These are phyloP conservation scores for Aspergillus avenaceus DNA, from an alignment of 495 filamentous ascomycete genomes.

Conservation along the genomic window DNA sequence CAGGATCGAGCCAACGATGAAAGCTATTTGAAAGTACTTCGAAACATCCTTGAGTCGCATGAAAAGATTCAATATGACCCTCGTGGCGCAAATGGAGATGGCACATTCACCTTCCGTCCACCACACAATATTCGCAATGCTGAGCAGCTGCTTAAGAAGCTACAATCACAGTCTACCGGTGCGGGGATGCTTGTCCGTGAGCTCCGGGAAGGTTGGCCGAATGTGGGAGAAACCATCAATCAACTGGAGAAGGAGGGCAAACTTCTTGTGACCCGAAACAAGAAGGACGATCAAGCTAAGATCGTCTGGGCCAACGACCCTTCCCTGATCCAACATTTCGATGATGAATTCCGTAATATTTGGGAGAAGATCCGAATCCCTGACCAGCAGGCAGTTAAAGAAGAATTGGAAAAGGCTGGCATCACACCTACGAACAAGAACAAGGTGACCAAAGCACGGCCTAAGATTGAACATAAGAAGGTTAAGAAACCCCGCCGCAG, in stretches of 20 bases:
- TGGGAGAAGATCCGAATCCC: constrained; percentile 84
- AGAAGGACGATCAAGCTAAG: constrained; percentile 83
- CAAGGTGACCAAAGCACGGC: constrained; percentile 53
- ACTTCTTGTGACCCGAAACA: constrained; percentile 80
- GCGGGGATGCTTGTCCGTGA: constrained; percentile 78
- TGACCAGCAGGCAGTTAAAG: constrained; percentile 66
- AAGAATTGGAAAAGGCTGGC: constrained; percentile 65
- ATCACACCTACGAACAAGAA: constrained; percentile 77
- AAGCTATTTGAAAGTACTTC: constrained; percentile 40
- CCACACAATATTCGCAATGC: constrained; percentile 71
- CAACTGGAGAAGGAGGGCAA: constrained; percentile 73
- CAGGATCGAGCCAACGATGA: constrained; percentile 47
- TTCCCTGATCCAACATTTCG: constrained; percentile 67
- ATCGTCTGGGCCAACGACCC: constrained; percentile 89
- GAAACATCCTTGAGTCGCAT: constrained; percentile 46
- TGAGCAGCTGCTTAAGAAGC: constrained; percentile 69
- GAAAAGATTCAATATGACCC: constrained; percentile 68
- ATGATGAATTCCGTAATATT: constrained; percentile 73
- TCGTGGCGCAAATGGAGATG: constrained; percentile 52
- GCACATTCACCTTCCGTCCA: constrained; percentile 74
- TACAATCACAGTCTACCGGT: constrained; percentile 78
- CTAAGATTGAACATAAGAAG: constrained; percentile 56
- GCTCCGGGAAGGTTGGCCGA: constrained; percentile 90
- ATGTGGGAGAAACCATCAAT: constrained; percentile 71
- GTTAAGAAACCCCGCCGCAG: constrained; percentile 63